Evolutionary conservation across 345 rosid species (phyloP).

Genomic region (Eucalyptus dawsonii): DNA sequence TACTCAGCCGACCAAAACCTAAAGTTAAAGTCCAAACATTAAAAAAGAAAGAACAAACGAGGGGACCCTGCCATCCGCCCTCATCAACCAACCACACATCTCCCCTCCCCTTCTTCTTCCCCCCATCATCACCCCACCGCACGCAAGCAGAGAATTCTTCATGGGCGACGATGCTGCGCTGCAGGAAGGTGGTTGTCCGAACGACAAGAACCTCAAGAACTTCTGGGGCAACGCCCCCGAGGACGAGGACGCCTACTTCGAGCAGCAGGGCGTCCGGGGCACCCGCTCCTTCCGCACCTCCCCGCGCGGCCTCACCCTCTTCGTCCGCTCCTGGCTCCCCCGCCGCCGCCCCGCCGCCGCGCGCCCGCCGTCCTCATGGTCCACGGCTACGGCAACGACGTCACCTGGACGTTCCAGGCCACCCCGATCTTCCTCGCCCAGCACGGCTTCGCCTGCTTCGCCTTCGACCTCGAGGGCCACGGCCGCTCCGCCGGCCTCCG

Average conservation of each 20-base stretch:
- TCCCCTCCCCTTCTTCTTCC: background rate
- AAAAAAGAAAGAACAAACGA: too few species aligned
- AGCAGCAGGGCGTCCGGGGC: constrained; percentile 39
- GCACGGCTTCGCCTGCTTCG: constrained; percentile 73
- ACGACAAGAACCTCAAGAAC: background rate
- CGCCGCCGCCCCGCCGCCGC: constrained; percentile 33
- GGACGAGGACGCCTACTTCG: constrained; percentile 45
- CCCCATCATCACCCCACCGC: background rate
- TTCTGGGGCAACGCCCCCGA: constrained; percentile 64
- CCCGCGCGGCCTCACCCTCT: constrained; percentile 67
- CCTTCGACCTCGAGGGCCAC: constrained; percentile 78
- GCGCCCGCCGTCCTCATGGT: constrained; percentile 62
- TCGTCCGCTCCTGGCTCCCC: constrained; percentile 69
- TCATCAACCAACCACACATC: background rate
- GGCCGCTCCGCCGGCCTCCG: constrained; percentile 62
- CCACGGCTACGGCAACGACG: constrained; percentile 81
- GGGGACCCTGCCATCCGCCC: too few species aligned
- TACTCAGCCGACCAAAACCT: too few species aligned
- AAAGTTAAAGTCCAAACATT: too few species aligned
- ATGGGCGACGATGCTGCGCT: background rate
- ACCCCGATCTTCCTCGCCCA: constrained; percentile 65
- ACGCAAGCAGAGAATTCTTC: background rate
- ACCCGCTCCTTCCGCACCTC: constrained; percentile 53
- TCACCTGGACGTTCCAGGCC: constrained; percentile 73
- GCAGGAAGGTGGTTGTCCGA: background rate